Conservation (phyloP, 2,329 filamentous ascomycete genomes). For the Cladophialophora chaetospira region DNA sequence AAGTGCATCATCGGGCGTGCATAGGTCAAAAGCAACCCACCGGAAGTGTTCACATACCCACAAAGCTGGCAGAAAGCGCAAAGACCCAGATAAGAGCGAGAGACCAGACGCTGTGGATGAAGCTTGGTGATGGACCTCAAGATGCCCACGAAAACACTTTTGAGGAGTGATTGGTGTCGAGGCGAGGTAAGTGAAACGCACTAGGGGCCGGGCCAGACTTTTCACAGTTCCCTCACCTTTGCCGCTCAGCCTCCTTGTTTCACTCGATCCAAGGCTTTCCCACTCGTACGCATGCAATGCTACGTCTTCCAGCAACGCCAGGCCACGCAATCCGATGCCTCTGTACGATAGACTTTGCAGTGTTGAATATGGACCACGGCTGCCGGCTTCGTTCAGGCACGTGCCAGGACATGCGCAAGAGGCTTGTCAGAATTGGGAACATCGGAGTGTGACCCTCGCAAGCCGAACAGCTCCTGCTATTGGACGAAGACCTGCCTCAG, state of each 20-base stretch:
- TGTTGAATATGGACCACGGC: background rate
- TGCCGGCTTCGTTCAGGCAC: slow-evolving; percentile 2
- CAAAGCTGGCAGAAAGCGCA: slow-evolving; percentile 6
- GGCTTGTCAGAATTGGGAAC: background rate
- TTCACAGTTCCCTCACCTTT: slow-evolving; percentile 7
- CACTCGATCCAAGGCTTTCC: slow-evolving; percentile 25
- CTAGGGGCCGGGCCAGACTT: slow-evolving; percentile 15
- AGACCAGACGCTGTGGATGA: slow-evolving; percentile 20
- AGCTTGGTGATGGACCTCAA: slow-evolving; percentile 8
- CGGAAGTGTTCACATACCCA: slow-evolving; percentile 10
- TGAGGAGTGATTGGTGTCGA: slow-evolving; percentile 22
- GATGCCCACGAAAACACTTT: slow-evolving; percentile 3
- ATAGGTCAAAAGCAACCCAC: background rate
- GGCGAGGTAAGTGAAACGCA: slow-evolving; percentile 25
- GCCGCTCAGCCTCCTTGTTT: slow-evolving; percentile 28
- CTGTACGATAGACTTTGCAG: background rate
- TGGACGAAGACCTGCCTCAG: background rate
- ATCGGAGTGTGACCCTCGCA: slow-evolving; percentile 7
- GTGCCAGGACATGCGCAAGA: background rate
- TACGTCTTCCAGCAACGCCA: background rate
- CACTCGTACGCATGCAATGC: slow-evolving; percentile 1
- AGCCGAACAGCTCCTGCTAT: slow-evolving; percentile 7
- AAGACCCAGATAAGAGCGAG: background rate
- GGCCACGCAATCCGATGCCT: background rate
- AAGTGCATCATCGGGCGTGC: background rate